phyloP scores from a whole-genome alignment of 345 rosid species.

The Schrenkiella parvula region DNA sequence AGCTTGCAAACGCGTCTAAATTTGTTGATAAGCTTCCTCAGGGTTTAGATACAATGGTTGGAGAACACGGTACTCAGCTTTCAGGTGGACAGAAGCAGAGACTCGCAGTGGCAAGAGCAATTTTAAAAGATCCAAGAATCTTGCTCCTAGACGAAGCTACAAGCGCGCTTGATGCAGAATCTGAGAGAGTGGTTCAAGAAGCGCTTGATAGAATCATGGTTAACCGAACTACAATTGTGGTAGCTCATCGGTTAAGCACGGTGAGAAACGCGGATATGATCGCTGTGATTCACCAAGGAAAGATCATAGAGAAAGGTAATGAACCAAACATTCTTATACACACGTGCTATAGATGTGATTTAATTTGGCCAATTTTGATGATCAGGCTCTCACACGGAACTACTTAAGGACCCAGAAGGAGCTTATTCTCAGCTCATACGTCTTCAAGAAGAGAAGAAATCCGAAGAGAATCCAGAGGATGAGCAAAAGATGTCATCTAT shows the following conservation, averaged over 20 bases:
- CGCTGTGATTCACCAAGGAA: slow-evolving; percentile 48
- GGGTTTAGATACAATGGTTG: slow-evolving; percentile 73
- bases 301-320: slow-evolving; percentile 45
- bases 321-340: background rate
- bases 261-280: slow-evolving; percentile 51
- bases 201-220: slow-evolving; percentile 60
- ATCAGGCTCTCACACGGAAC: slow-evolving; percentile 62
- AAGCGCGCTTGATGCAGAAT: slow-evolving; percentile 72
- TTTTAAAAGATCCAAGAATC: slow-evolving; percentile 60
- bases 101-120: slow-evolving; percentile 69
- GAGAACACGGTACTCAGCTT: slow-evolving; percentile 77
- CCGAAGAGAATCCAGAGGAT: slow-evolving; percentile 30
- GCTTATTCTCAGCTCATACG: slow-evolving; percentile 81
- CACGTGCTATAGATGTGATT: background rate
- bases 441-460: slow-evolving; percentile 61
- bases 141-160: slow-evolving; percentile 74
- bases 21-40: slow-evolving; percentile 61
- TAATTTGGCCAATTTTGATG: background rate
- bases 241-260: slow-evolving; percentile 64
- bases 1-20: slow-evolving; percentile 59
- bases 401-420: slow-evolving; percentile 68
- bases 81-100: slow-evolving; percentile 89
- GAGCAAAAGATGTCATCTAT: slow-evolving; percentile 32
- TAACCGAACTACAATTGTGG: slow-evolving; percentile 52
- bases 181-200: slow-evolving; percentile 59